A percentile compares a stretch with the other conserved stretches of the same genome.
phyloP scores from a whole-genome alignment of 768 basidiomycete species.

The Mycena sanguinolenta region DNA sequence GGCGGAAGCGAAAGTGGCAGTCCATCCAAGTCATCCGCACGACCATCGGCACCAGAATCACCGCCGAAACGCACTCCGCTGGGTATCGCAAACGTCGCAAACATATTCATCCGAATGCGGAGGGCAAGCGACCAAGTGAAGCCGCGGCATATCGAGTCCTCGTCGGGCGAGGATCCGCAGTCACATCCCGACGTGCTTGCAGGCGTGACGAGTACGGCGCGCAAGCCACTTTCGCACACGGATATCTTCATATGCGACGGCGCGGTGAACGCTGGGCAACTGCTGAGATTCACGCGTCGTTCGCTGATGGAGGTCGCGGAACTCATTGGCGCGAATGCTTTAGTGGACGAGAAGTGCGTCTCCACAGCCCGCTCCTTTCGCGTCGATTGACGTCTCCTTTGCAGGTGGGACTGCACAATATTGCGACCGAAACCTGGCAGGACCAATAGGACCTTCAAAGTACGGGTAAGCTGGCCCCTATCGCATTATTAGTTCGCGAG shows the following conservation, averaged over 20 bases:
- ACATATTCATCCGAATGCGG: constrained; percentile 67
- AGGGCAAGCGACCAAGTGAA: constrained; percentile 48
- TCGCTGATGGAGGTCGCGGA: constrained; percentile 65
- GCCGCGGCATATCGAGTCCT: constrained; percentile 47
- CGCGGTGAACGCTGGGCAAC: constrained; percentile 70
- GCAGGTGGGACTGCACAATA: constrained; percentile 77
- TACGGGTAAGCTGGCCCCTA: constrained; percentile 61
- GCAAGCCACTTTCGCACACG: constrained; percentile 43
- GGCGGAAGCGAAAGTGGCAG: neutral
- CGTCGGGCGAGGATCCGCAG: constrained; percentile 54
- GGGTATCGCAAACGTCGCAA: constrained; percentile 59
- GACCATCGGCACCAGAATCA: constrained; percentile 11
- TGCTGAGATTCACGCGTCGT: constrained; percentile 69
- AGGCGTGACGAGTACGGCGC: constrained; percentile 38
- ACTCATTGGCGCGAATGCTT: constrained; percentile 66
- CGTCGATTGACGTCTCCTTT: constrained; percentile 24
- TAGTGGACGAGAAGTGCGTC: constrained; percentile 80
- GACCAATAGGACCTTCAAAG: constrained; percentile 67
- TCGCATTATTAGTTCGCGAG: constrained; percentile 4
- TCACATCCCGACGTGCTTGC: constrained; percentile 53
- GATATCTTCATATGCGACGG: constrained; percentile 71
- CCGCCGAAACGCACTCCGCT: constrained; percentile 40
- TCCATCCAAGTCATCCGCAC: constrained; percentile 15
- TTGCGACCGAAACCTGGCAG: constrained; percentile 61
- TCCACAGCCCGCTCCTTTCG: constrained; percentile 7